phyloP scores from a whole-genome alignment of 441 rosid species.

The Euphorbia schlechtendalii region DNA sequence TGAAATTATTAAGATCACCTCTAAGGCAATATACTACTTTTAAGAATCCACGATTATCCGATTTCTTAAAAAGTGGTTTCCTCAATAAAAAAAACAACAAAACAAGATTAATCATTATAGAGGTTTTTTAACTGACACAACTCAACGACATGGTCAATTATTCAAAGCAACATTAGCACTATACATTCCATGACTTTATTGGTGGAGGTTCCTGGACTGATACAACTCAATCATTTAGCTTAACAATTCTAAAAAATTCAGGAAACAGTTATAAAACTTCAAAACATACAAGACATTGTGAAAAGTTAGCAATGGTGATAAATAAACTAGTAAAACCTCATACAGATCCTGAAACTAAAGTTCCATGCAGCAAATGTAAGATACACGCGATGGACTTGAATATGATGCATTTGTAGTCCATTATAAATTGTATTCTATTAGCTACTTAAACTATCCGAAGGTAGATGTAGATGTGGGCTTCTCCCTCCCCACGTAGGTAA shows the following conservation, averaged over 20 bases:
- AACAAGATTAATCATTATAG: too few species aligned
- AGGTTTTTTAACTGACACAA: too few species aligned
- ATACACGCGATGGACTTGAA: too few species aligned
- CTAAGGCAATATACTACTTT: too few species aligned
- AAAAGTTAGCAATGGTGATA: too few species aligned
- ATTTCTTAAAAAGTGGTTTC: too few species aligned
- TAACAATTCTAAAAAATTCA: constrained; percentile 58
- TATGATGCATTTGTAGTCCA: neutral
- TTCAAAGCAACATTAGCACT: constrained; percentile 11
- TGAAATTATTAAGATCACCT: too few species aligned
- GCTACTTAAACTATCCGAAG: neutral
- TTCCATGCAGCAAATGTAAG: neutral
- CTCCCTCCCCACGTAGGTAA: too few species aligned
- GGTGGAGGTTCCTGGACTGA: constrained; percentile 81
- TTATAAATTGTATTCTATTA: neutral
- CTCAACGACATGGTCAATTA: constrained; percentile 12
- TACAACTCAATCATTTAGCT: constrained; percentile 71
- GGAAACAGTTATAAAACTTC: neutral
- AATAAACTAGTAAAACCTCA: too few species aligned
- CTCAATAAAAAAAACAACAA: too few species aligned
- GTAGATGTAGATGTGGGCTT: neutral
- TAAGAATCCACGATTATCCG: too few species aligned
- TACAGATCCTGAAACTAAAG: too few species aligned
- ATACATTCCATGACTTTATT: constrained; percentile 89
- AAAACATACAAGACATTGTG: neutral